Conservation (phyloP, 345 rosid species). For the Boechera stricta region DNA sequence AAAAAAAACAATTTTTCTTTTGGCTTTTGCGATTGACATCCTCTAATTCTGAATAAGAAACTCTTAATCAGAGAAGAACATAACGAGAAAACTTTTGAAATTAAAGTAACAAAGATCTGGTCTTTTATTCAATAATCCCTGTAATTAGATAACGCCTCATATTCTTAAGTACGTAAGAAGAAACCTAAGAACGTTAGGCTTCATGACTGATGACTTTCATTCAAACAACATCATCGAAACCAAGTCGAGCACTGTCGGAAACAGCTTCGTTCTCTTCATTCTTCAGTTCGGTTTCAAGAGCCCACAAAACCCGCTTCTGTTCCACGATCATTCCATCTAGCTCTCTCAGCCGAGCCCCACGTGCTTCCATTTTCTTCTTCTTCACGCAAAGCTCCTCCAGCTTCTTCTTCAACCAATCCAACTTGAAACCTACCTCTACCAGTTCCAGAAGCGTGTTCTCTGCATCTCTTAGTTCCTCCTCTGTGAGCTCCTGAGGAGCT, state of each 20-base stretch:
- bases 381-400: slow-evolving; percentile 37
- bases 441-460: slow-evolving; percentile 39
- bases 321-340: slow-evolving; percentile 38
- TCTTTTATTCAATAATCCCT: background rate
- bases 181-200: slow-evolving; percentile 13
- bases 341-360: slow-evolving; percentile 40
- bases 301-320: slow-evolving; percentile 29
- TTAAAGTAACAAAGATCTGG: background rate
- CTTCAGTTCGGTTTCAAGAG: slow-evolving; percentile 37
- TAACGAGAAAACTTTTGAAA: background rate
- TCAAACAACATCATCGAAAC: slow-evolving; percentile 45
- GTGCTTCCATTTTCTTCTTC: slow-evolving; percentile 43
- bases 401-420: slow-evolving; percentile 45
- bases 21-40: background rate
- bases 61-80: background rate
- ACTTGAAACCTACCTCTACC: slow-evolving; percentile 38
- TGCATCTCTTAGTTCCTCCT: slow-evolving; percentile 37
- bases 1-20: no score
- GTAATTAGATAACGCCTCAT: background rate
- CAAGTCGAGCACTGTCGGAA: slow-evolving; percentile 37
- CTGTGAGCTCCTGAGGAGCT: slow-evolving; percentile 42
- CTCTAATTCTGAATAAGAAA: background rate
- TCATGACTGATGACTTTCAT: slow-evolving; percentile 6
- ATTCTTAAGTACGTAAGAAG: background rate
- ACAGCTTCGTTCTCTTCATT: slow-evolving; percentile 44